Conservation (phyloP, 179 eudicot species). For the Pouteria campechiana region DNA sequence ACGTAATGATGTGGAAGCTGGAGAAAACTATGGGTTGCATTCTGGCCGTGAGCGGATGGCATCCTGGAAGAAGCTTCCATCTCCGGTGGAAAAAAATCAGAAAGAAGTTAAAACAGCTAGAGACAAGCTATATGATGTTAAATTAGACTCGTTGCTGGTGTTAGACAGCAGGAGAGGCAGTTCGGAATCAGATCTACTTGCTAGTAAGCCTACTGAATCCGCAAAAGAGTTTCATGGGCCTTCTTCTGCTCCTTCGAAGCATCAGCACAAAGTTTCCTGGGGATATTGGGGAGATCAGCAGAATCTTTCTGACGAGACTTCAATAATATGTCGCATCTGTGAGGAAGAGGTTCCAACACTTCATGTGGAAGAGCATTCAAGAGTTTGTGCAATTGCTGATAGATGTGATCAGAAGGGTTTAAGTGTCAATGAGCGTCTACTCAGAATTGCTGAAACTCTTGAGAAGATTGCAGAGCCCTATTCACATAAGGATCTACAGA, state of each 20-base stretch:
- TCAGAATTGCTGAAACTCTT: slow-evolving; percentile 80
- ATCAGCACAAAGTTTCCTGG: slow-evolving; percentile 75
- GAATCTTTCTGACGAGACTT: slow-evolving; percentile 58
- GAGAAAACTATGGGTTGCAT: slow-evolving; percentile 41
- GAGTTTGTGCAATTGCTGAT: slow-evolving; percentile 93
- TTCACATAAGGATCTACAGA: slow-evolving; percentile 66
- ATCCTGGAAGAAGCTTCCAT: slow-evolving; percentile 91
- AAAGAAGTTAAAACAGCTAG: slow-evolving; percentile 31
- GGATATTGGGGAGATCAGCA: slow-evolving; percentile 83
- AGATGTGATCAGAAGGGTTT: slow-evolving; percentile 95
- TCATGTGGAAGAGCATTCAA: slow-evolving; percentile 97
- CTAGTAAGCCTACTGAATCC: slow-evolving; percentile 37
- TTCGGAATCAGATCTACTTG: slow-evolving; percentile 27
- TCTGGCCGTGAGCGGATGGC: slow-evolving; percentile 62
- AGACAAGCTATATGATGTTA: slow-evolving; percentile 30
- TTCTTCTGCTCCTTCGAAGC: slow-evolving; percentile 44
- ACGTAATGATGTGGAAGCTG: slow-evolving; percentile 24
- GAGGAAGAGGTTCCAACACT: slow-evolving; percentile 95
- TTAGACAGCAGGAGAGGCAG: slow-evolving; percentile 17
- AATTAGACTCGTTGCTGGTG: slow-evolving; percentile 27
- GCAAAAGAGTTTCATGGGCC: slow-evolving; percentile 46
- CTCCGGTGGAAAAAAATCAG: slow-evolving; percentile 53
- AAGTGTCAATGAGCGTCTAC: slow-evolving; percentile 83
- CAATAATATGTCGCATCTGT: slow-evolving; percentile 96
- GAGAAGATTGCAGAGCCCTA: slow-evolving; percentile 75